Base-by-base conservation (phyloP, 2,329 filamentous ascomycete genomes). In the Madurella mycetomatis region DNA sequence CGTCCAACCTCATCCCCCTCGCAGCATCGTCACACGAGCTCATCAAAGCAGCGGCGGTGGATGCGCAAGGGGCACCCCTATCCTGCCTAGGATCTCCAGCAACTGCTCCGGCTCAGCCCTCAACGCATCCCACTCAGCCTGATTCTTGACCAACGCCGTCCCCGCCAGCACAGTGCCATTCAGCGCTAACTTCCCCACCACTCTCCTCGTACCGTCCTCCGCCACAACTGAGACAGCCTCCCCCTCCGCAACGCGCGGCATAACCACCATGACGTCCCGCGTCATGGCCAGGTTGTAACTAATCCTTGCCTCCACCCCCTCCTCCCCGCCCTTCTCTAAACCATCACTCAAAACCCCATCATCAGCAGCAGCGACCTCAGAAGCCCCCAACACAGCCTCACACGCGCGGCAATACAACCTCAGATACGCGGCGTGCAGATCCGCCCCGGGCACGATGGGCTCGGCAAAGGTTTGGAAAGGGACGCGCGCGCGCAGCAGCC, bases 271-370 rank as follows among this genome's bases (percentile, higher is more conserved):
- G 0, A 70, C 72, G 15, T 67, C 69, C 54, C 71, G 70, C 17
- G 83, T 86, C 70, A 86, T 74, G 47, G 78, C 82, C 59, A 86
- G 67, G 64, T 86, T 86, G 66, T 86, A 86, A 67, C 81, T 84
- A 46, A 85, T 81, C n/a, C 61, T 62, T 0, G 80, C 75, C 57
- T 76, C 72, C 3, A 73, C 74, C 4, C 69, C 66, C 2, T 65
- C 66, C 2, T 66, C 62, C 0, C 55, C 56, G 8, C 59, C 63
- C 8, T 13, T 56, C 4, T 37, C 47, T 17, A 11, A 34, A 39
- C 30, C 45, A n/a, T 25, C 42, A 9, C 65, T 2, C 31, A 34
- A 34, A 12, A 34, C 7, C 31, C 7, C 13, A 15, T 11, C 34
- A 37, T 16, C 41, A 1, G 3, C 30, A n/a, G 11, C 44, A 18